These are phyloP conservation scores for Chlamydomonas reinhardtii DNA, from an alignment of 163 green algal species.

Conservation along the genomic window DNA sequence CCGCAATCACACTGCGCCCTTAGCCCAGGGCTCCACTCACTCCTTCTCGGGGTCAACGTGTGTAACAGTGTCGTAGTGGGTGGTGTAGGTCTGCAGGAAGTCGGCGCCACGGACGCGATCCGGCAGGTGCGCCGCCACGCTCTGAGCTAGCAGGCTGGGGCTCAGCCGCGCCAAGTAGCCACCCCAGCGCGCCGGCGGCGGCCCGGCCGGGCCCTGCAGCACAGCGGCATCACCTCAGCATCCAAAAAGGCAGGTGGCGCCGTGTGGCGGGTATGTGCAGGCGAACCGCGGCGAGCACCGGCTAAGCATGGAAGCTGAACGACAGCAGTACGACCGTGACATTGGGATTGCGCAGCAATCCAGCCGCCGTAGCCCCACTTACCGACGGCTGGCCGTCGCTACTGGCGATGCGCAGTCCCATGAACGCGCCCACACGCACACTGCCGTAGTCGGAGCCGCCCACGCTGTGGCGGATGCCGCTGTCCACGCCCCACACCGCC, in stretches of 20 bases:
- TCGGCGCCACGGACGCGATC: constrained; percentile 73
- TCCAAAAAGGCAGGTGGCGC: not conserved
- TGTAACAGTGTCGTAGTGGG: constrained; percentile 86
- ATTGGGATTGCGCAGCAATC: not conserved
- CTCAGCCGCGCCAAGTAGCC: constrained; percentile 75
- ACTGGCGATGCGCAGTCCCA: constrained; percentile 81
- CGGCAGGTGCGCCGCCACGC: constrained; percentile 72
- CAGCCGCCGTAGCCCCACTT: no score
- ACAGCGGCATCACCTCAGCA: not conserved
- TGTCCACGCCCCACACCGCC: constrained; percentile 93
- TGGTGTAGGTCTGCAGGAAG: constrained; percentile 78
- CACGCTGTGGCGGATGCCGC: constrained; percentile 87
- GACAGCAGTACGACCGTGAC: no score
- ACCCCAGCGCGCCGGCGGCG: constrained; percentile 28
- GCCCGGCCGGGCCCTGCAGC: not conserved
- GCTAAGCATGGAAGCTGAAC: no score
- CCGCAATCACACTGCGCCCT: no score
- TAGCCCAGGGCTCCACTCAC: constrained; percentile 21
- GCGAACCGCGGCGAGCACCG: no score
- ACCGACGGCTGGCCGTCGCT: constrained; percentile 5
- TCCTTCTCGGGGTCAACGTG: constrained; percentile 61
- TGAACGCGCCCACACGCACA: constrained; percentile 93
- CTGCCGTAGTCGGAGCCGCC: constrained; percentile 87
- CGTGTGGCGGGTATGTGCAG: no score
- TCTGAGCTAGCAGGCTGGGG: constrained; percentile 64